Evolutionary conservation across 495 filamentous ascomycete genomes (phyloP).

Genomic region (Podospora comata): DNA sequence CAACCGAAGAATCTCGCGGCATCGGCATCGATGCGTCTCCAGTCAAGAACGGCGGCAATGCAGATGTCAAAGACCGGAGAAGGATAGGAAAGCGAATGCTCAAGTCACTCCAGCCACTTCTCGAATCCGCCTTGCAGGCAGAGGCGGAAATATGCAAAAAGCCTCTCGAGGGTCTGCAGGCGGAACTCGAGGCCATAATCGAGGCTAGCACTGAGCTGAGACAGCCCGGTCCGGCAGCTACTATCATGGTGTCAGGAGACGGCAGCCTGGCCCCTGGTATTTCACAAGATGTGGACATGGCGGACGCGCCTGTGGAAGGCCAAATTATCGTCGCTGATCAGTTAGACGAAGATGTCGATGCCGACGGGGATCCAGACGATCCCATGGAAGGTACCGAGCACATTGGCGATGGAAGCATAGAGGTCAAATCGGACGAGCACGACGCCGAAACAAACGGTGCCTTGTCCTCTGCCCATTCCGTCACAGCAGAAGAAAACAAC

Average conservation of each 20-base stretch:
- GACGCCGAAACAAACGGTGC: conserved; percentile 36
- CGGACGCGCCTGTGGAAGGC: conserved; percentile 41
- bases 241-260: conserved; percentile 26
- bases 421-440: conserved; percentile 41
- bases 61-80: conserved; percentile 48
- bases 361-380: conserved; percentile 19
- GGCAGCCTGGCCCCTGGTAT: conserved; percentile 29
- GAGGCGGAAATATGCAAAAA: conserved; percentile 74
- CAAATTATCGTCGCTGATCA: conserved; percentile 43
- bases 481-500: conserved; percentile 18
- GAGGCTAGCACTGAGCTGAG: conserved; percentile 53
- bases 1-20: conserved; percentile 24
- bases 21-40: conserved; percentile 30
- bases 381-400: conserved; percentile 25
- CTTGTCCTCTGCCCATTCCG: conserved; percentile 25
- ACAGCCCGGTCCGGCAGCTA: conserved; percentile 23
- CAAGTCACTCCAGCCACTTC: conserved; percentile 68
- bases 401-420: conserved; percentile 36
- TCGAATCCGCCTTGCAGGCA: conserved; percentile 72
- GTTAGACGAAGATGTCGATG: conserved; percentile 25
- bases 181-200: conserved; percentile 69
- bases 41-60: conserved; percentile 35
- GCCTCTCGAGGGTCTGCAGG: conserved; percentile 64
- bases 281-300: conserved; percentile 45
- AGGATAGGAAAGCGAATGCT: conserved; percentile 78